Evolutionary conservation across 2,329 filamentous ascomycete species (phyloP), one percentile per base, ranked within the genome.

Genomic region (Colletotrichum lini): DNA sequence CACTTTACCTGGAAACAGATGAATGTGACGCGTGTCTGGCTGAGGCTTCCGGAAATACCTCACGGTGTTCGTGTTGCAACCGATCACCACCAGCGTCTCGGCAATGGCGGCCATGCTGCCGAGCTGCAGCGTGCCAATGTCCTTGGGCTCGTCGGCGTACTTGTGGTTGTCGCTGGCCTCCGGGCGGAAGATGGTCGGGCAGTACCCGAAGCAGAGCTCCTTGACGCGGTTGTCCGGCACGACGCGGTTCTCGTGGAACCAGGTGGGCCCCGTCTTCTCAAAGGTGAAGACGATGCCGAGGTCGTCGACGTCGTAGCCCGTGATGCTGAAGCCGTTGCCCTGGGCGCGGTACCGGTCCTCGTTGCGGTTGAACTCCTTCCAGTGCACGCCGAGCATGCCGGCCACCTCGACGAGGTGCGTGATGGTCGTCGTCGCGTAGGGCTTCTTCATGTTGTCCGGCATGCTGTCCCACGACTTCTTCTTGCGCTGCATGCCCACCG

Each of bases 271-370:
- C 2, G 80, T 79, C n/a, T 79, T 78, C 30, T 80, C 74, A 63
- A 85, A 83, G 1, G 75, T 78, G 42, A 84, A 82, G 50, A 82
- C 80, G 4, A 84, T 75, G 3, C 83, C 83, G 0, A 84, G 76
- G 0, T 81, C 80, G 23, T 76, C 74, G 2, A 78, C 73, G 12
- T 77, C 75, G 2, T 78, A 76, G 1, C 81, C 79, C 2, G 75
- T 76, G 1, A 82, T 57, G 40, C 80, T 77, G 65, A 77, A 81
- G 0, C 81, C 80, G 62, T 82, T 82, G 7, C 81, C 81, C 26
- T 82, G 78, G 0, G 80, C 81, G 6, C 77, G 79, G 4, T 83
- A 77, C 18, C 80, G 79, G 73, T 83, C 80, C 4, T 76, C 73
- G 10, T 76, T 77, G 1, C 79, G 76, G 30, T 83, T 80, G 44